These are phyloP conservation scores for Emmonsiellopsis sp. DNA, from an alignment of 2,329 filamentous ascomycete genomes.

Conservation along the genomic window DNA sequence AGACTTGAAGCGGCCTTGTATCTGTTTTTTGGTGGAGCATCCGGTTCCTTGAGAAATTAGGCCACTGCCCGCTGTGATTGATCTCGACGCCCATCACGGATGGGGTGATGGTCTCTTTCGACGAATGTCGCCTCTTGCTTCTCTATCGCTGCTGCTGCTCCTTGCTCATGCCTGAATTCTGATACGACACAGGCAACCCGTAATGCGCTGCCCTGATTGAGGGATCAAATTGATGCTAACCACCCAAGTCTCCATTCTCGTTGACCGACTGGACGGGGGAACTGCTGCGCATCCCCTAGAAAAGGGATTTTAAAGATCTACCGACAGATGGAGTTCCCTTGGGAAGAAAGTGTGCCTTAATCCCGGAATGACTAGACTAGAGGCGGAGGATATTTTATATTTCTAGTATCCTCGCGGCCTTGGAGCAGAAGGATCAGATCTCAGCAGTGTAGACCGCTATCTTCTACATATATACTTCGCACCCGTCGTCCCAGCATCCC, in stretches of 20 bases:
- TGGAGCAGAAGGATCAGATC: no score
- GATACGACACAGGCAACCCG: neutral
- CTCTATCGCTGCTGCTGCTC: neutral
- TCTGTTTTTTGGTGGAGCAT: slow-evolving; percentile 1
- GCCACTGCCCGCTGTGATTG: no score
- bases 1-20: neutral
- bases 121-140: neutral
- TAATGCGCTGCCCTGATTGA: neutral
- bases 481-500: no score
- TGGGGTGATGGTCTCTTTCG: neutral
- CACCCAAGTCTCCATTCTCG: neutral
- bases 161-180: neutral
- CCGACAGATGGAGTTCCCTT: neutral
- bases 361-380: neutral
- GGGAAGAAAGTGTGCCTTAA: neutral
- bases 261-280: slow-evolving; percentile 1
- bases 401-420: neutral
- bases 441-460: no score
- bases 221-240: slow-evolving; percentile 1
- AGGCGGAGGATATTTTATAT: neutral
- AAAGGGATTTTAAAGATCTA: slow-evolving; percentile 1
- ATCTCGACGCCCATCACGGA: no score
- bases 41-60: neutral
- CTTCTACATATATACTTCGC: no score
- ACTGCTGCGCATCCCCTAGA: neutral